Conservation (phyloP, 371 early-diverging fungal species). For the Apophysomyces variabilis region DNA sequence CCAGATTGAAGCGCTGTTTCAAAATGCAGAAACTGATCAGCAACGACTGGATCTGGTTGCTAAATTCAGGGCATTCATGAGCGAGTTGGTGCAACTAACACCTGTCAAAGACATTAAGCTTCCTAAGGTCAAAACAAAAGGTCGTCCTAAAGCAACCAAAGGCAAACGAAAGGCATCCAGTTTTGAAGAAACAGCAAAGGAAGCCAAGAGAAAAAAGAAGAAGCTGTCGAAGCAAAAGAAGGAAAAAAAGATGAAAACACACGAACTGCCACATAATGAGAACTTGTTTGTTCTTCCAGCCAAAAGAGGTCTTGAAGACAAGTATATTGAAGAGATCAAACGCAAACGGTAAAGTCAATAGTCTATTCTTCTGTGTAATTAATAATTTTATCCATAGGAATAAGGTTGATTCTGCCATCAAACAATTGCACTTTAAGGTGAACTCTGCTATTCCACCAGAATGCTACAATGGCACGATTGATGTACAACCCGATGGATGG, state of each 20-base stretch:
- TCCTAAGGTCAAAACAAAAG: not conserved
- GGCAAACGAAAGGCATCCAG: slow-evolving; percentile 3
- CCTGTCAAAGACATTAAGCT: not conserved
- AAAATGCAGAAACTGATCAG: slow-evolving; percentile 7
- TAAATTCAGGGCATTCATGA: not conserved
- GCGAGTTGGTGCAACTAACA: not conserved
- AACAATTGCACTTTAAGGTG: not conserved
- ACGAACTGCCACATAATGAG: not conserved
- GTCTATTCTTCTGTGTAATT: not conserved
- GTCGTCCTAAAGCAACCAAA: not conserved
- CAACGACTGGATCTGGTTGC: not conserved
- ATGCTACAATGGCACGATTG: slow-evolving; percentile 2
- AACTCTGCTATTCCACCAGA: not conserved
- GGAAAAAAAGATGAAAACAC: not conserved
- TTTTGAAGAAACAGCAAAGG: slow-evolving; percentile 1
- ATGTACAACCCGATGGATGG: not conserved
- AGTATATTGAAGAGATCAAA: not conserved
- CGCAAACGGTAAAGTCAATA: not conserved
- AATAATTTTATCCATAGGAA: not conserved
- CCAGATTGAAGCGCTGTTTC: not conserved
- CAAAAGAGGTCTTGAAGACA: slow-evolving; percentile 5
- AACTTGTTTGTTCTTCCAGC: not conserved
- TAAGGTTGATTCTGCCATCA: not conserved
- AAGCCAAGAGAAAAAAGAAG: not conserved
- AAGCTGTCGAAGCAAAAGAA: no score